Conservation (phyloP, 257 asterid species). For the Mentha longifolia region DNA sequence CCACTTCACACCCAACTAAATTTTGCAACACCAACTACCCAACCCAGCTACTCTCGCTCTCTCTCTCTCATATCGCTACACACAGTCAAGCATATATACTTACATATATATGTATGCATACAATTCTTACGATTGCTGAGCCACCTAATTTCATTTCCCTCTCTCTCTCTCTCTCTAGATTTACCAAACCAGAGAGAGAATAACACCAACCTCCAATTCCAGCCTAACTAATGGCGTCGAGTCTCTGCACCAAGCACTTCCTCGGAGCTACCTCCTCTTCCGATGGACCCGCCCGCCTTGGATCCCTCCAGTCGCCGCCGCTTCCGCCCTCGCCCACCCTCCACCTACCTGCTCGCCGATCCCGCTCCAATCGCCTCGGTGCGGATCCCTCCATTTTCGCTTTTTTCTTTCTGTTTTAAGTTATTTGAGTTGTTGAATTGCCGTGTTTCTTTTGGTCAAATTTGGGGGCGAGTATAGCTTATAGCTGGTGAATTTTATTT, state of each 20-base stretch:
- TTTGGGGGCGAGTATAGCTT: not conserved
- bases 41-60: conserved; percentile 16
- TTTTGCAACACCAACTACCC: conserved; percentile 35
- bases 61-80: not conserved
- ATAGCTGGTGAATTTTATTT: not conserved
- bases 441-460: conserved; percentile 10
- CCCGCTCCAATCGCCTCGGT: conserved; percentile 72
- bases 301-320: conserved; percentile 58
- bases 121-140: conserved; percentile 6
- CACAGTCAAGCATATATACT: not conserved
- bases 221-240: conserved; percentile 60
- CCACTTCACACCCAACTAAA: conserved; percentile 29
- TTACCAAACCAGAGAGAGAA: conserved; percentile 37
- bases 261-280: conserved; percentile 61
- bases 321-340: conserved; percentile 45
- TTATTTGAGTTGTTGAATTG: not conserved
- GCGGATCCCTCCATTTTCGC: conserved; percentile 4
- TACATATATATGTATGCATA: not conserved
- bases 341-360: conserved; percentile 59
- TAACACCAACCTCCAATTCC: conserved; percentile 30
- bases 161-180: conserved; percentile 6
- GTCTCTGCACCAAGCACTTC: conserved; percentile 63
- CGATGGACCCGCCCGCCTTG: conserved; percentile 54
- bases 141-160: conserved; percentile 21
- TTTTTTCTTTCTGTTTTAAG: not conserved